These are phyloP conservation scores for Neurospora sp. DNA, from an alignment of 495 filamentous ascomycete genomes.

Conservation along the genomic window DNA sequence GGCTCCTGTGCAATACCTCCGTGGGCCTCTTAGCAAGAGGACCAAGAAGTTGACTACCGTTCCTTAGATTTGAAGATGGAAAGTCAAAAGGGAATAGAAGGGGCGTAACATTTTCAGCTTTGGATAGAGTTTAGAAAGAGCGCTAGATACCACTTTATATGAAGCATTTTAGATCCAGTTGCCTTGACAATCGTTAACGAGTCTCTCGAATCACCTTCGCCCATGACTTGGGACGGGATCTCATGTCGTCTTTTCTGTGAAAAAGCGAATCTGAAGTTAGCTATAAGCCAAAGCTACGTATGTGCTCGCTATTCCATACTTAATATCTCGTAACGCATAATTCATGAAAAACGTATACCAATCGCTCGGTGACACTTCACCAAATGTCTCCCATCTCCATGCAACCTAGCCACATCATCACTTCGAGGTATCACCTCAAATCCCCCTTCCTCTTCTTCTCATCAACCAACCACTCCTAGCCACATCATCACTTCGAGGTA, in stretches of 20 bases:
- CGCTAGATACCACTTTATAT: neutral
- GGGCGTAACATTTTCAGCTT: neutral
- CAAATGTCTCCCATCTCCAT: no score
- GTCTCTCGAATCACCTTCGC: neutral
- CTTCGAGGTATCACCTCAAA: neutral
- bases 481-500: neutral
- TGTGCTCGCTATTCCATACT: no score
- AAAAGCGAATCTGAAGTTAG: no score
- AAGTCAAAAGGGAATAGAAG: neutral
- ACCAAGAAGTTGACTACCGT: conserved; percentile 5
- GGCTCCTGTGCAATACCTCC: conserved; percentile 45
- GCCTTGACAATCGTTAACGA: neutral
- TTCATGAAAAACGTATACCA: no score
- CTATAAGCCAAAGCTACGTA: no score
- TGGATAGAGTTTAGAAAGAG: neutral
- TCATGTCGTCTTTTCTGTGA: no score
- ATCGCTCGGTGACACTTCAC: no score
- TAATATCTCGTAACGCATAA: no score
- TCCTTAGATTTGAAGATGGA: neutral
- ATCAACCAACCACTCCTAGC: conserved; percentile 17
- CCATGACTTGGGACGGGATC: no score
- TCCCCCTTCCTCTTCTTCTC: neutral
- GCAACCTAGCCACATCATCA: neutral
- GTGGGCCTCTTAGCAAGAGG: conserved; percentile 14
- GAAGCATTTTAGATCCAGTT: neutral